Conservation (phyloP, 805 yeast genomes). For the Yarrowia porcina region DNA sequence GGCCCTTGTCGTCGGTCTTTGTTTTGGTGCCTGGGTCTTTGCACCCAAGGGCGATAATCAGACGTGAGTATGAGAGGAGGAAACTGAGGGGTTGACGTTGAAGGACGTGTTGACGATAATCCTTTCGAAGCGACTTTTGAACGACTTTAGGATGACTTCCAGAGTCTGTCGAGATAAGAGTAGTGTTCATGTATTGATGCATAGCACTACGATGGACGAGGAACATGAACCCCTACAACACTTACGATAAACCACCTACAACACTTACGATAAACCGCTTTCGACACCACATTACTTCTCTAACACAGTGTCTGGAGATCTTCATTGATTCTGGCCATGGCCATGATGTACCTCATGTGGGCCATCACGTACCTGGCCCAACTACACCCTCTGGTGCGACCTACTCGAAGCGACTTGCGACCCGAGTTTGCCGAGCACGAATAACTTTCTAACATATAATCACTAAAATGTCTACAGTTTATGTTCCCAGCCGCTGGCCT, state of each 20-base stretch:
- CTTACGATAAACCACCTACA: too few species aligned
- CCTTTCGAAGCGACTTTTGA: too few species aligned
- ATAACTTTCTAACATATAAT: constrained; percentile 1
- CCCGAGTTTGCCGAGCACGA: constrained; percentile 58
- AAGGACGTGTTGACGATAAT: too few species aligned
- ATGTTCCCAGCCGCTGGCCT: constrained; percentile 34
- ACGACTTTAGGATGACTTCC: background rate
- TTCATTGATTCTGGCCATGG: constrained; percentile 60
- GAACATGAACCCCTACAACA: too few species aligned
- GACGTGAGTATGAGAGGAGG: constrained; percentile 46
- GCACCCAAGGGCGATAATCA: constrained; percentile 76
- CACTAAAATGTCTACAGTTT: constrained; percentile 18
- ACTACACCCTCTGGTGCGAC: constrained; percentile 86
- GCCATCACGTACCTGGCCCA: constrained; percentile 84
- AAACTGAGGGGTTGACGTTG: background rate
- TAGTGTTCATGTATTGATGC: too few species aligned
- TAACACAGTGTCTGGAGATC: constrained; percentile 55
- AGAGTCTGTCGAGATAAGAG: too few species aligned
- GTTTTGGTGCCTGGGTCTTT: constrained; percentile 72
- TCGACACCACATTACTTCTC: background rate
- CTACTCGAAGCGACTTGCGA: constrained; percentile 84
- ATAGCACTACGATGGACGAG: too few species aligned
- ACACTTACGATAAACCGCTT: too few species aligned
- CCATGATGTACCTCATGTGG: constrained; percentile 86
- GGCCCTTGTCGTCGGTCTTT: constrained; percentile 53